phyloP scores from a whole-genome alignment of 257 asterid genomes.

The Solanum acaule region DNA sequence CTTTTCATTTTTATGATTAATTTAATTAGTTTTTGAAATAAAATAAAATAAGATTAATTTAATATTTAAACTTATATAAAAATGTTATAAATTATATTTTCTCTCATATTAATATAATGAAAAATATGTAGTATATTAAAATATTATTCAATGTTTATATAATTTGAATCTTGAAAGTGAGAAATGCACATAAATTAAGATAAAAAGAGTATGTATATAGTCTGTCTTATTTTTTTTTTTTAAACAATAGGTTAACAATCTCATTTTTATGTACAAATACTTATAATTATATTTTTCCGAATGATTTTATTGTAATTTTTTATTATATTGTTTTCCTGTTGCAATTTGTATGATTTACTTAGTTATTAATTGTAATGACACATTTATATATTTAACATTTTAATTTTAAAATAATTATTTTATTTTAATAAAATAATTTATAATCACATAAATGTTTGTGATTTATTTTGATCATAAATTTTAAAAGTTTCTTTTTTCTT shows the following conservation, averaged over 20 bases:
- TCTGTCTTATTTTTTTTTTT: neutral
- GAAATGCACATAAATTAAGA: neutral
- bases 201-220: neutral
- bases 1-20: neutral
- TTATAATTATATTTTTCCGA: neutral
- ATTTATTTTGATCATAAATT: neutral
- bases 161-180: neutral
- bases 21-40: too few species aligned
- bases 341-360: neutral
- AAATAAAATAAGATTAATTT: too few species aligned
- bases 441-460: too few species aligned
- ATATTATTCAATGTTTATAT: neutral
- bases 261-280: neutral
- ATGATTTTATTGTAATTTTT: neutral
- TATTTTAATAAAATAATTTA: too few species aligned
- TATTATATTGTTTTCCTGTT: too few species aligned
- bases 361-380: neutral
- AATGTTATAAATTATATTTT: too few species aligned
- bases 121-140: neutral
- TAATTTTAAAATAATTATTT: too few species aligned
- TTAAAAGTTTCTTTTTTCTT: too few species aligned
- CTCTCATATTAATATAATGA: neutral
- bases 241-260: neutral
- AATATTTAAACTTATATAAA: too few species aligned
- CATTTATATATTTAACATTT: neutral